phyloP scores from a whole-genome alignment of 352 stramenopile species.

The Globisporangium rhizosaccharum region DNA sequence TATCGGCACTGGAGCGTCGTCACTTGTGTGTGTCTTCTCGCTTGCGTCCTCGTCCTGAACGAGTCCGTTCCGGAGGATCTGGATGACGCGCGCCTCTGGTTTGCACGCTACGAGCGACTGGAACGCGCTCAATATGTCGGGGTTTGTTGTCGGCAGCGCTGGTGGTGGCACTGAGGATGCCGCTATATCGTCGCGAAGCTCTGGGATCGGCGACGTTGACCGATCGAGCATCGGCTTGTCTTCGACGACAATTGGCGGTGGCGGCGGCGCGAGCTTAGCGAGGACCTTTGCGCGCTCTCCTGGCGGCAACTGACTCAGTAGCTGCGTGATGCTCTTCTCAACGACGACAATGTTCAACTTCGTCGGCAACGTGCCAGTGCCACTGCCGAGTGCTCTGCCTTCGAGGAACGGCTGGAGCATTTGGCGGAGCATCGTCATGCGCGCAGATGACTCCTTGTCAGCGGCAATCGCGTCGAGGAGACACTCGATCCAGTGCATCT shows the following conservation, averaged over 20 bases:
- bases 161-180: neutral
- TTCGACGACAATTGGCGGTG: neutral
- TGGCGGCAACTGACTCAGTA: constrained; percentile 22
- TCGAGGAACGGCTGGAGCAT: constrained; percentile 44
- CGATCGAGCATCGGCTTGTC: constrained; percentile 15
- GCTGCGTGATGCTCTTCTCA: constrained; percentile 22
- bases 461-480: constrained; percentile 32
- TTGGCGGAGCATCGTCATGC: constrained; percentile 43
- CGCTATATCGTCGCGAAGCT: constrained; percentile 11
- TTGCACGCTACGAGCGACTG: constrained; percentile 29
- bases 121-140: constrained; percentile 30
- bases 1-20: neutral
- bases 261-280: constrained; percentile 14
- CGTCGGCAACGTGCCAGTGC: too few relatives aligned
- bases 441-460: constrained; percentile 38
- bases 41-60: neutral
- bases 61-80: constrained; percentile 20
- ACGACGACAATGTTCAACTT: constrained; percentile 16
- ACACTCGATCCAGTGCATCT: constrained; percentile 57
- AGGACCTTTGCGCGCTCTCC: constrained; percentile 26
- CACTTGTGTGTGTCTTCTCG: neutral
- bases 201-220: constrained; percentile 31
- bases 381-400: constrained; percentile 20
- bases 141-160: constrained; percentile 8
- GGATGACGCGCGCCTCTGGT: constrained; percentile 33